Evolutionary conservation across 164 flowering plant species (phyloP).

Genomic region (Aristolochia californica): DNA sequence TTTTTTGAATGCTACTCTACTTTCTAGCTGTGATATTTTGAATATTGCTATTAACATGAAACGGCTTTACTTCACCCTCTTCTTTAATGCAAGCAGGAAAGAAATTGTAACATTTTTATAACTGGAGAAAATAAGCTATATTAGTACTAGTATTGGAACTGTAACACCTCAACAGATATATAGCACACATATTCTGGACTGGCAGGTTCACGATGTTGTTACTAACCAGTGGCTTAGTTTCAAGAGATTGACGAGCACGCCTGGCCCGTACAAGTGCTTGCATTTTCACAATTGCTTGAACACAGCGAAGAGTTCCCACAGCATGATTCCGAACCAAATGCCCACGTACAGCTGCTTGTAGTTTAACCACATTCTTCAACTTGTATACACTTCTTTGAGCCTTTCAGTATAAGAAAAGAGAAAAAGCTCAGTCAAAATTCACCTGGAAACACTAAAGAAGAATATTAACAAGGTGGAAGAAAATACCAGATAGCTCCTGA

Average conservation of each 20-base stretch:
- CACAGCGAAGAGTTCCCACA: slow-evolving; percentile 72
- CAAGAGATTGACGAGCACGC: slow-evolving; percentile 23
- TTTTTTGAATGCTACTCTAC: too few species aligned
- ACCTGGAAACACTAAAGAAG: too few species aligned
- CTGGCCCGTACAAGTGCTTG: slow-evolving; percentile 88
- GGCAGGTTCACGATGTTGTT: neutral
- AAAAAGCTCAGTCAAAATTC: too few species aligned
- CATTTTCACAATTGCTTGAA: slow-evolving; percentile 82
- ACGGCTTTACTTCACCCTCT: too few species aligned
- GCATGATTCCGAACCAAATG: slow-evolving; percentile 85
- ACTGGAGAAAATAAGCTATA: too few species aligned
- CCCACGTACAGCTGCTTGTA: slow-evolving; percentile 95
- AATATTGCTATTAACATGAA: too few species aligned
- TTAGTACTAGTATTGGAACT: too few species aligned
- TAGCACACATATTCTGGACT: too few species aligned
- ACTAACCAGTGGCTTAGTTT: neutral
- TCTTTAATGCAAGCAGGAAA: too few species aligned
- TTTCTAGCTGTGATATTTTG: too few species aligned
- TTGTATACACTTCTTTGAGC: slow-evolving; percentile 44
- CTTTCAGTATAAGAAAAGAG: slow-evolving; percentile 20
- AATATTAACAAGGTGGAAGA: neutral
- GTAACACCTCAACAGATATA: too few species aligned
- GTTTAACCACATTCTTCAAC: slow-evolving; percentile 54
- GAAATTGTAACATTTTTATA: too few species aligned
- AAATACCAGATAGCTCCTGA: slow-evolving; percentile 67